A percentile compares a stretch with the other conserved stretches of the same genome.
Conservation (phyloP, 192 early-diverging fungal genomes). For the Coemansia sp. region DNA sequence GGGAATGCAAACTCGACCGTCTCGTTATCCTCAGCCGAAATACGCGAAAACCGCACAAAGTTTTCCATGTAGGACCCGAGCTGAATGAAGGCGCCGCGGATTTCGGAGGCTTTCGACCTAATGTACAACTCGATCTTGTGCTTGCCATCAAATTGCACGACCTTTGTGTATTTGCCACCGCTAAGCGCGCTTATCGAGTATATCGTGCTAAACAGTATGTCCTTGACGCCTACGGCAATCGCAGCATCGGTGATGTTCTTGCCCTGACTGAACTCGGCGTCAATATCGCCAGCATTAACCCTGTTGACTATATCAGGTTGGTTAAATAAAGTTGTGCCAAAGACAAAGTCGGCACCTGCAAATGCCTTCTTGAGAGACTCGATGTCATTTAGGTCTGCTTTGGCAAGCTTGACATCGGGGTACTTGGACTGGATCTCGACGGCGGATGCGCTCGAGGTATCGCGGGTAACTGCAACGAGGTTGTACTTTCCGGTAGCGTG, state of each 20-base stretch:
- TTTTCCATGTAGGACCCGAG: constrained; percentile 38
- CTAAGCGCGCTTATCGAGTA: constrained; percentile 25
- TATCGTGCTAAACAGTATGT: constrained; percentile 24
- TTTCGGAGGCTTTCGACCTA: constrained; percentile 11
- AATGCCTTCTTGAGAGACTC: constrained; percentile 23
- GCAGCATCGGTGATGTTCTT: constrained; percentile 39
- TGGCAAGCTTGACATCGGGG: constrained; percentile 21
- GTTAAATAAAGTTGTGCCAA: constrained; percentile 29
- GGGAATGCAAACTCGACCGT: constrained; percentile 30
- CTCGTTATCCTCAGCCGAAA: constrained; percentile 26
- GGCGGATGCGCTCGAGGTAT: constrained; percentile 6
- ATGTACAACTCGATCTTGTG: constrained; percentile 27
- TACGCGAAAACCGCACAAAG: constrained; percentile 20
- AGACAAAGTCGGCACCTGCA: constrained; percentile 18
- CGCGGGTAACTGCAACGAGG: constrained; percentile 24
- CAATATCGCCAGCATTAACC: constrained; percentile 14
- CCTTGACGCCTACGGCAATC: constrained; percentile 12
- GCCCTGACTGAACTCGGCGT: constrained; percentile 33
- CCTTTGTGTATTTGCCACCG: constrained; percentile 22
- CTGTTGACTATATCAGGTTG: not conserved
- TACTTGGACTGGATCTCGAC: constrained; percentile 14
- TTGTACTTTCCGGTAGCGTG: constrained; percentile 24
- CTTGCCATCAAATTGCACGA: constrained; percentile 29
- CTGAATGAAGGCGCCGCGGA: constrained; percentile 19
- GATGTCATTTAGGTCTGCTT: constrained; percentile 23